A percentile compares a stretch with the other conserved stretches of the same genome.
These are phyloP conservation scores for Fraxinus excelsior DNA, from an alignment of 257 asterid genomes.

Conservation along the genomic window DNA sequence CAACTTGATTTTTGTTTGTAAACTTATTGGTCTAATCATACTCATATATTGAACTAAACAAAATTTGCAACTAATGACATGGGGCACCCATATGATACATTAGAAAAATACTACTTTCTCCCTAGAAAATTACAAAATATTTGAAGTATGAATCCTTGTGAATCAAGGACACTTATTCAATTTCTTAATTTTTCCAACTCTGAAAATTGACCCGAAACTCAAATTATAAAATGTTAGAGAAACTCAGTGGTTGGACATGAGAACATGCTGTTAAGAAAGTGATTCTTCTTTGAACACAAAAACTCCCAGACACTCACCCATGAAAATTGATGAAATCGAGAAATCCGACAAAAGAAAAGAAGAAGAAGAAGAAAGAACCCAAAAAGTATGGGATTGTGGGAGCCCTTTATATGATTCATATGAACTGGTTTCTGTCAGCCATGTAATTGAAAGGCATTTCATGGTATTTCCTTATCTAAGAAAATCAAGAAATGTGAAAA, in stretches of 20 bases:
- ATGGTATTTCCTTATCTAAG: conserved; percentile 45
- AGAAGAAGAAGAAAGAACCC: background rate
- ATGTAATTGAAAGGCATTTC: conserved; percentile 35
- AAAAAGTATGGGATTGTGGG: conserved; percentile 40
- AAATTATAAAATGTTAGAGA: too few relatives aligned
- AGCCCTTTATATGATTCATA: conserved; percentile 44
- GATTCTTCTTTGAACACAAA: background rate
- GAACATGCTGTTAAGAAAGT: background rate
- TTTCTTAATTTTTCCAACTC: too few relatives aligned
- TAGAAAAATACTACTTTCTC: background rate
- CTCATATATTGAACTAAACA: too few relatives aligned
- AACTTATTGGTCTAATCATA: background rate
- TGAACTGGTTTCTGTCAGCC: conserved; percentile 35
- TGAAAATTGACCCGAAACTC: too few relatives aligned
- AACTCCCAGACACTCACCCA: background rate
- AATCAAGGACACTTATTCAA: background rate
- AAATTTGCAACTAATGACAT: background rate
- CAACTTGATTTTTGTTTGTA: background rate
- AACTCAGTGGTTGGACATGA: too few relatives aligned
- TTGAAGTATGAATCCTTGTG: background rate
- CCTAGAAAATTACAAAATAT: background rate
- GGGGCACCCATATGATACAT: background rate
- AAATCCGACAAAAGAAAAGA: background rate
- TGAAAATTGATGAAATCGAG: background rate
- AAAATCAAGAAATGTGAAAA: conserved; percentile 26